These are phyloP conservation scores for Malbranchea cinnamomea DNA, from an alignment of 2,329 filamentous ascomycete species.

Conservation along the genomic window DNA sequence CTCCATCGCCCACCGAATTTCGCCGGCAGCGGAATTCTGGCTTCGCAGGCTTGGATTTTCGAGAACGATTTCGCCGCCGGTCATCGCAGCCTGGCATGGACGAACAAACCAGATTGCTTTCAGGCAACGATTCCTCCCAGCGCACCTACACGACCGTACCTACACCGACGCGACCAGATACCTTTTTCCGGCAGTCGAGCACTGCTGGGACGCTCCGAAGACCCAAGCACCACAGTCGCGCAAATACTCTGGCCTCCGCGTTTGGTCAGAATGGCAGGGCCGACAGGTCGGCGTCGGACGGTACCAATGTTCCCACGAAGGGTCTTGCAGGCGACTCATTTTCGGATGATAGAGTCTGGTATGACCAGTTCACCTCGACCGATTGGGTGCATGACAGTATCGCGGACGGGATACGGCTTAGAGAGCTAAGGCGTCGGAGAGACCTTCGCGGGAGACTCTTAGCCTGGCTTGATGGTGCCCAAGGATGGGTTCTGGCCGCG, in stretches of 20 bases:
- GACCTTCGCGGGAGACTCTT: slow-evolving; percentile 69
- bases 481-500: slow-evolving; percentile 89
- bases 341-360: slow-evolving; percentile 84
- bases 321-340: slow-evolving; percentile 44
- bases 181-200: slow-evolving; percentile 20
- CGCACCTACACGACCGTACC: slow-evolving; percentile 25
- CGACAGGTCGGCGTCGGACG: slow-evolving; percentile 46
- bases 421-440: slow-evolving; percentile 64
- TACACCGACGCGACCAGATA: slow-evolving; percentile 17
- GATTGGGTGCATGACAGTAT: slow-evolving; percentile 99
- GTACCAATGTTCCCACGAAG: slow-evolving; percentile 38
- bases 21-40: slow-evolving; percentile 7
- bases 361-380: slow-evolving; percentile 93
- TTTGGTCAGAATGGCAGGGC: slow-evolving; percentile 48
- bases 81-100: slow-evolving; percentile 7
- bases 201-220: slow-evolving; percentile 23
- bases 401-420: slow-evolving; percentile 78
- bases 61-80: slow-evolving; percentile 7
- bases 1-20: slow-evolving; percentile 8
- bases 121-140: slow-evolving; percentile 9
- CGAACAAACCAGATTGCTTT: slow-evolving; percentile 24
- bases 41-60: slow-evolving; percentile 9
- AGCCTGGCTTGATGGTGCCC: slow-evolving; percentile 67
- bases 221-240: slow-evolving; percentile 33
- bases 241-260: slow-evolving; percentile 38